Percentiles rank a stretch among this genome's conserved stretches.
phyloP scores from a whole-genome alignment of 202 grass and related monocot genomes.

The Panicum hallii region DNA sequence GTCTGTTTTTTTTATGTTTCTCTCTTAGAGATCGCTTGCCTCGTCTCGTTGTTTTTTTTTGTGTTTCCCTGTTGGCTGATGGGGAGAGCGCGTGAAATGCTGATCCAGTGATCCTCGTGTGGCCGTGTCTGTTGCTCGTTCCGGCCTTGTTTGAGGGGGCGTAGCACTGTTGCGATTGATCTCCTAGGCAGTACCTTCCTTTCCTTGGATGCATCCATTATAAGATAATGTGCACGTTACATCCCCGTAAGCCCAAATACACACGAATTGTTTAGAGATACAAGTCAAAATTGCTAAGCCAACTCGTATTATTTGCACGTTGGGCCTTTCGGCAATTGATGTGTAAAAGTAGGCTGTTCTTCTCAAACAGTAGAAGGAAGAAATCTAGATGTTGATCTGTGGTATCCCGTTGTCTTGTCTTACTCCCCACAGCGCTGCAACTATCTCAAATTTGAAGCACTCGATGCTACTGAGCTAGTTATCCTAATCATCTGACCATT shows the following conservation, averaged over 20 bases:
- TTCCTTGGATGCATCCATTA: no score
- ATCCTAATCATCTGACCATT: not conserved
- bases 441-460: not conserved
- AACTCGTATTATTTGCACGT: not conserved
- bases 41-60: slow-evolving; percentile 5
- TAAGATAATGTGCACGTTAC: not conserved
- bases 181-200: not conserved
- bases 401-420: not conserved
- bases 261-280: not conserved
- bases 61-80: not conserved
- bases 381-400: not conserved
- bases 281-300: not conserved
- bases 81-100: not conserved
- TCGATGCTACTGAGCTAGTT: not conserved
- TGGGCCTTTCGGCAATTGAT: not conserved
- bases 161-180: not conserved
- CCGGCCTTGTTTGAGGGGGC: not conserved
- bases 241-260: not conserved
- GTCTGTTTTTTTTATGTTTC: not conserved
- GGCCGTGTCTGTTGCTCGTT: not conserved
- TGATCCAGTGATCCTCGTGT: slow-evolving; percentile 15
- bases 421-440: not conserved
- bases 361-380: not conserved
- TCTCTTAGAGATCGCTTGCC: not conserved
- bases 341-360: not conserved